Evolutionary conservation across 1,284 basidiomycete species (phyloP).

Genomic region (Malassezia slooffiae): DNA sequence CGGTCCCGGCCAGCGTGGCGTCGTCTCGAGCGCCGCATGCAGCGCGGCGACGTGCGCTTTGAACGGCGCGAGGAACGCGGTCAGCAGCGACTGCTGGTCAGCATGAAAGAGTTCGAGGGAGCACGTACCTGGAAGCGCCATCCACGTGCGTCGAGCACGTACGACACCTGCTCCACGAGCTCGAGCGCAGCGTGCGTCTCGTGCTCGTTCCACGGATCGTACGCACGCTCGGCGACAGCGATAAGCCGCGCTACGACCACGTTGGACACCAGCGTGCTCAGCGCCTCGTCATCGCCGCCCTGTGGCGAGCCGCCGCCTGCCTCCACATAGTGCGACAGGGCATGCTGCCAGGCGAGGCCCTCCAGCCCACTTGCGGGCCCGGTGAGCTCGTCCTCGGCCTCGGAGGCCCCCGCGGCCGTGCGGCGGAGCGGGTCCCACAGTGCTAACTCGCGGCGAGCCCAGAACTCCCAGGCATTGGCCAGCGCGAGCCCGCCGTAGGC

Average conservation of each 20-base stretch:
- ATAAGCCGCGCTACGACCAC: slow-evolving; percentile 22
- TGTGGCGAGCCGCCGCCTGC: not conserved
- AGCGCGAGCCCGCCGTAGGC: slow-evolving; percentile 40
- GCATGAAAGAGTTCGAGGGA: slow-evolving; percentile 8
- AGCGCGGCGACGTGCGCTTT: not conserved
- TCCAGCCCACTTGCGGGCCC: slow-evolving; percentile 2
- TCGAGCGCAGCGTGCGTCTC: slow-evolving; percentile 18
- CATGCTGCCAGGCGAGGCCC: slow-evolving; percentile 12
- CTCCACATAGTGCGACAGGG: slow-evolving; percentile 6
- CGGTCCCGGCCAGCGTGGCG: slow-evolving; percentile 1
- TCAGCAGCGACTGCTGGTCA: slow-evolving; percentile 5
- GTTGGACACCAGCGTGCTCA: slow-evolving; percentile 20
- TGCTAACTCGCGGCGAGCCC: slow-evolving; percentile 25
- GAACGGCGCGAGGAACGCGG: slow-evolving; percentile 2
- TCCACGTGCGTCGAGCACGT: slow-evolving; percentile 16
- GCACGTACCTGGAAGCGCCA: slow-evolving; percentile 14
- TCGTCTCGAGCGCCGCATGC: not conserved
- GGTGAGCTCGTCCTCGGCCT: not conserved
- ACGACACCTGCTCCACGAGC: slow-evolving; percentile 19
- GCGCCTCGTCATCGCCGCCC: slow-evolving; percentile 34
- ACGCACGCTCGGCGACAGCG: slow-evolving; percentile 14
- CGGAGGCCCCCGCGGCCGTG: not conserved
- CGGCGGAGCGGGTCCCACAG: slow-evolving; percentile 20
- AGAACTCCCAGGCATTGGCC: slow-evolving; percentile 37
- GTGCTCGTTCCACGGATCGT: slow-evolving; percentile 19